These are phyloP conservation scores for Alternaria solani DNA, from an alignment of 2,329 filamentous ascomycete species.

Conservation along the genomic window DNA sequence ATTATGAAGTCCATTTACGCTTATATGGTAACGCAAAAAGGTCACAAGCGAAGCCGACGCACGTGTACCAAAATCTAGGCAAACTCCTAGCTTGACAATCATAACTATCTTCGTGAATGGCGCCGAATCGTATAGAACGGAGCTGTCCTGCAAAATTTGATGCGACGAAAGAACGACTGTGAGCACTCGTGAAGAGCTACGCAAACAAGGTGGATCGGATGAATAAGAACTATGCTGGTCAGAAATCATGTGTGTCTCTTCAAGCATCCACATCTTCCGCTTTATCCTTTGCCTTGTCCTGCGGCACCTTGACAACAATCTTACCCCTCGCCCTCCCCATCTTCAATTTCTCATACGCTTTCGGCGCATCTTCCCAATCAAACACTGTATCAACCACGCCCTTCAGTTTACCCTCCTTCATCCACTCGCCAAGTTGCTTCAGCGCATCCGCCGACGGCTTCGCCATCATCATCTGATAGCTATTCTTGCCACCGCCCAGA, in stretches of 20 bases:
- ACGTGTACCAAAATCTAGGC: not conserved
- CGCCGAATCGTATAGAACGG: too few relatives aligned
- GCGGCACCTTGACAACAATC: constrained; percentile 57
- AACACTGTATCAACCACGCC: constrained; percentile 64
- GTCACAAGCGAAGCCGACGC: not conserved
- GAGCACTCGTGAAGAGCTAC: not conserved
- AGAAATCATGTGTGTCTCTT: not conserved
- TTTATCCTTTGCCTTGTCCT: constrained; percentile 31
- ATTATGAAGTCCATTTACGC: not conserved
- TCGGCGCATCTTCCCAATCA: constrained; percentile 63
- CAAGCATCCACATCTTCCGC: not conserved
- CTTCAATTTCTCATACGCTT: constrained; percentile 67
- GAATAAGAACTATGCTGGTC: not conserved
- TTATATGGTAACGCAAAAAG: not conserved
- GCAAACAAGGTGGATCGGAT: not conserved
- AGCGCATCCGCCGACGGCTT: constrained; percentile 57
- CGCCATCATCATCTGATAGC: constrained; percentile 51
- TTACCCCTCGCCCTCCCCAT: constrained; percentile 66
- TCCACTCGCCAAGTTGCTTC: constrained; percentile 61
- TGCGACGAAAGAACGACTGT: not conserved
- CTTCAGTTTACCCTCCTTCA: constrained; percentile 67
- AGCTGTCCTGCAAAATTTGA: too few relatives aligned
- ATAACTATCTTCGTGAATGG: too few relatives aligned
- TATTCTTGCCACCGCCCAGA: constrained; percentile 61
- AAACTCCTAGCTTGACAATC: not conserved